These are phyloP conservation scores for Lasiodiplodia sp. DNA, from an alignment of 2,329 filamentous ascomycete species.

Conservation along the genomic window DNA sequence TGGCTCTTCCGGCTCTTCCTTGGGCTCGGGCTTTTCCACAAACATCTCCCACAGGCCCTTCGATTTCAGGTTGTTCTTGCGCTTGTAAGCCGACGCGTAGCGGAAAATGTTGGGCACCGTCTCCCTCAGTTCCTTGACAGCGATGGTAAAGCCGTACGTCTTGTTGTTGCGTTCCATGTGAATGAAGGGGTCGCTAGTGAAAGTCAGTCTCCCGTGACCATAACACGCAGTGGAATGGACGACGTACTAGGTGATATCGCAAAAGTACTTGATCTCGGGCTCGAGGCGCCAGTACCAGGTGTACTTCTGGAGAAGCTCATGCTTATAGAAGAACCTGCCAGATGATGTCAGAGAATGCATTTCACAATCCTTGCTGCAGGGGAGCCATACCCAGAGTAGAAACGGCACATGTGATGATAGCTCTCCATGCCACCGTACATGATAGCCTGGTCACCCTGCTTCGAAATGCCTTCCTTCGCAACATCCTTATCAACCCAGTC, in stretches of 20 bases:
- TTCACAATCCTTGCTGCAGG: not conserved
- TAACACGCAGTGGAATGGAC: slow-evolving; percentile 27
- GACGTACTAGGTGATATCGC: slow-evolving; percentile 96
- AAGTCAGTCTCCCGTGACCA: not conserved
- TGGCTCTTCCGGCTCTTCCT: slow-evolving; percentile 61
- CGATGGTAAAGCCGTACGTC: slow-evolving; percentile 98
- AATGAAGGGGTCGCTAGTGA: slow-evolving; percentile 83
- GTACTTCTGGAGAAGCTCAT: slow-evolving; percentile 92
- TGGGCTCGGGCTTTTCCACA: slow-evolving; percentile 72
- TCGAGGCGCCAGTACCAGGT: slow-evolving; percentile 99
- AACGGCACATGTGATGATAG: slow-evolving; percentile 99
- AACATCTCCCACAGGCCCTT: slow-evolving; percentile 99
- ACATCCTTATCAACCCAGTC: slow-evolving; percentile 96
- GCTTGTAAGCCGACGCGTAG: slow-evolving; percentile 97
- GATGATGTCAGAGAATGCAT: slow-evolving; percentile 32
- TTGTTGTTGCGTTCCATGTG: slow-evolving; percentile 95
- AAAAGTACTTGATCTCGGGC: slow-evolving; percentile 99
- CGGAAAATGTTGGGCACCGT: slow-evolving; percentile 99
- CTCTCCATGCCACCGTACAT: slow-evolving; percentile 99
- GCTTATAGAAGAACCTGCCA: slow-evolving; percentile 90
- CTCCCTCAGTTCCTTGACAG: slow-evolving; percentile 96
- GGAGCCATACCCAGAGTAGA: slow-evolving; percentile 86
- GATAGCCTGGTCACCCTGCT: slow-evolving; percentile 95
- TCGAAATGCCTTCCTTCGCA: slow-evolving; percentile 92
- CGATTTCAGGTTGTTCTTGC: slow-evolving; percentile 86